Base-by-base conservation (phyloP, 1,284 basidiomycete genomes). In the Cronartium quercuum region DNA sequence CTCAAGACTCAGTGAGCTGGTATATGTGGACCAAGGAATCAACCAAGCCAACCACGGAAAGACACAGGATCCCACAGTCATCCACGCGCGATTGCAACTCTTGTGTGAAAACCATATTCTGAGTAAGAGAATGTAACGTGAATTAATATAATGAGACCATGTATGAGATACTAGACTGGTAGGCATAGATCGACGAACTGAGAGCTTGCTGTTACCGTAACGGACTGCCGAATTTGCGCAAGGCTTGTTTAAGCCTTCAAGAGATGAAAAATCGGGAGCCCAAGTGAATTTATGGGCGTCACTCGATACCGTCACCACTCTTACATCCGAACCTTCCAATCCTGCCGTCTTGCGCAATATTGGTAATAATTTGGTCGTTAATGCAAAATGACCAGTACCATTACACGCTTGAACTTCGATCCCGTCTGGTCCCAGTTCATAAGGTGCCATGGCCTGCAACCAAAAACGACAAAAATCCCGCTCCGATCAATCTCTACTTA, bases 311-410 rank as follows among this genome's bases (percentile, higher is more conserved):
- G 62, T 73, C 13, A 73, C 47, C 21, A 73, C 42, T 65, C 69
- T 41, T 3, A 73, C 69, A 37, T 65, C 42, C 7, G 61, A 57
- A n/a, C 62, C 62, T 35, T 60, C 29, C 24, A 51, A 42, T 64
- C 58, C 29, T 5, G 69, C 64, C 9, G 69, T 73, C 44, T 73
- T 64, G 40, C 61, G 42, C 40, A 73, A 35, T 24, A 73, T 18
- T 10, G 34, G 29, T 24, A 73, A 21, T 37, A 73, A 66, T 0
- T 44, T 44, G 24, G 55, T 41, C 10, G 70, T 73, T 38, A 73
- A 66, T 21, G 70, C 70, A 60, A 73, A 73, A 42, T 73, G 70
- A 34, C 70, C 70, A 12, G 70, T 73, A 38, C 62, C 70, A 40
- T 73, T 73, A 38, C 70, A 73, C 15, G 51, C 44, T n/a, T 73